Conservation (phyloP, 2,329 filamentous ascomycete genomes). For the Fusarium pilosicola region DNA sequence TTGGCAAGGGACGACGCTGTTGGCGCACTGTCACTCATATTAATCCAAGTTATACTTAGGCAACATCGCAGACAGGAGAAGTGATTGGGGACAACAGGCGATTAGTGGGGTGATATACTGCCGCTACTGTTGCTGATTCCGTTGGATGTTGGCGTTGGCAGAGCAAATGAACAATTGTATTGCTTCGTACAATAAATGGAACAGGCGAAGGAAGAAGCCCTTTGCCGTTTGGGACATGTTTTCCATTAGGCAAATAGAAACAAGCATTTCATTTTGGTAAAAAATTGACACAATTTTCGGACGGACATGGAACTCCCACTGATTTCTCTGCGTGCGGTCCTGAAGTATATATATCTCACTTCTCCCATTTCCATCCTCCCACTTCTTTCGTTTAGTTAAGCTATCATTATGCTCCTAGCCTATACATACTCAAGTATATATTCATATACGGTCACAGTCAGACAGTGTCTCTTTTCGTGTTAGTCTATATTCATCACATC, state of each 20-base stretch:
- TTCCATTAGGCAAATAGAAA: rapidly evolving
- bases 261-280: too few species aligned
- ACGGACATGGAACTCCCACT: background rate
- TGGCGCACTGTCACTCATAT: background rate
- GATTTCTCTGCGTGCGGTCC: background rate
- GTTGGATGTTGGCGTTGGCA: background rate
- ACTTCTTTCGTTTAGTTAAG: background rate
- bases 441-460: rapidly evolving
- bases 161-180: background rate
- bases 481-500: background rate
- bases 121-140: background rate
- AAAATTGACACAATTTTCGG: rapidly evolving
- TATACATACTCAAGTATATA: too few species aligned
- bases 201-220: background rate
- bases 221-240: background rate
- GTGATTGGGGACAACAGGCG: background rate
- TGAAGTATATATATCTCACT: background rate
- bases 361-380: too few species aligned
- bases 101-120: background rate
- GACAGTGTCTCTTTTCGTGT: rapidly evolving
- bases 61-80: rapidly evolving
- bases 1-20: background rate
- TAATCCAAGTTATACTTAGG: too few species aligned
- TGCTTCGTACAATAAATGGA: background rate
- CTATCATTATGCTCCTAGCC: too few species aligned